Evolutionary conservation across 2,329 filamentous ascomycete genomes (phyloP).

Genomic region (Aspergillus fumigatiaffinis): DNA sequence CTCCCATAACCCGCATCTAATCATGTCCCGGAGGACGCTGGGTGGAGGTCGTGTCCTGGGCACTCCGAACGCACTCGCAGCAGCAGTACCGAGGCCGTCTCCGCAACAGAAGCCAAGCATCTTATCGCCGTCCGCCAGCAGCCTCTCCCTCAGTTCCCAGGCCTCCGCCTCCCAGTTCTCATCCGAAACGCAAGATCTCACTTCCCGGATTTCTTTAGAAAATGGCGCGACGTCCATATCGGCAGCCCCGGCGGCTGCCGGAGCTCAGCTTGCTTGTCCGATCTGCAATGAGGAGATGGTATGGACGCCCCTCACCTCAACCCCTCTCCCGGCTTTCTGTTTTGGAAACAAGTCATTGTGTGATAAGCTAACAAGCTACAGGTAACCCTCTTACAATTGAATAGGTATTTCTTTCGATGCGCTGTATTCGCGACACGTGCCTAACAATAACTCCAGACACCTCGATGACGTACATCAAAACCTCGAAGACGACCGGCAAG

Average conservation of each 20-base stretch:
- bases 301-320: slow-evolving; percentile 20
- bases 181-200: slow-evolving; percentile 71
- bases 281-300: slow-evolving; percentile 99
- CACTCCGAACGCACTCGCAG: slow-evolving; percentile 76
- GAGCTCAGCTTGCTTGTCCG: slow-evolving; percentile 78
- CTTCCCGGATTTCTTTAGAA: slow-evolving; percentile 72
- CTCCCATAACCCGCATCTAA: slow-evolving; percentile 30
- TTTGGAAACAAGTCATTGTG: background rate
- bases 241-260: slow-evolving; percentile 51
- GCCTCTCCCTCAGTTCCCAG: slow-evolving; percentile 71
- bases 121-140: slow-evolving; percentile 66
- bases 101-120: slow-evolving; percentile 42
- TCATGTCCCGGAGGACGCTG: slow-evolving; percentile 80
- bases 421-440: background rate
- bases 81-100: slow-evolving; percentile 48
- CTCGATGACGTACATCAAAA: slow-evolving; percentile 89
- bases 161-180: slow-evolving; percentile 68
- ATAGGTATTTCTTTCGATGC: slow-evolving; percentile 52
- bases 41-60: slow-evolving; percentile 90
- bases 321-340: background rate
- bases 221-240: slow-evolving; percentile 51
- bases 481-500: slow-evolving; percentile 79
- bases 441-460: slow-evolving; percentile 50
- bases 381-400: slow-evolving; percentile 89
- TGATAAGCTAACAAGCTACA: slow-evolving; percentile 33